Evolutionary conservation across 1,284 basidiomycete species (phyloP).

Genomic region (Ustilago cynodontis): DNA sequence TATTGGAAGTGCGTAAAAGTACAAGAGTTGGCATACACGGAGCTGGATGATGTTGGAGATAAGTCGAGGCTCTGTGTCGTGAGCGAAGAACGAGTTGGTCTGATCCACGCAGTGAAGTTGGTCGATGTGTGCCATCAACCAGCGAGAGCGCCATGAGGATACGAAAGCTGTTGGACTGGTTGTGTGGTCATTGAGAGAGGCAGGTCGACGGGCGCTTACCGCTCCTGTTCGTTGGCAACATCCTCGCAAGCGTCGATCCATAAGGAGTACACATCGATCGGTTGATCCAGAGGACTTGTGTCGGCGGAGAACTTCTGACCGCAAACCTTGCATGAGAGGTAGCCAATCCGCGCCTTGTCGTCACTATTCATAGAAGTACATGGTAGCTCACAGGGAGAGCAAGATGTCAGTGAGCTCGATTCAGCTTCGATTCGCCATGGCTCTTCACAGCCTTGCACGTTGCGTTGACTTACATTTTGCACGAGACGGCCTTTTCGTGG

Average conservation of each 20-base stretch:
- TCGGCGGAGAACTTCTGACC: constrained; percentile 64
- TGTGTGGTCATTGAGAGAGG: neutral
- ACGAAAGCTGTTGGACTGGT: neutral
- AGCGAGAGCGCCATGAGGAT: too few relatives aligned
- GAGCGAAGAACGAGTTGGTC: neutral
- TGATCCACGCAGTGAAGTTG: neutral
- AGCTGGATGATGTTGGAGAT: constrained; percentile 1
- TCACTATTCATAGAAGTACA: constrained; percentile 57
- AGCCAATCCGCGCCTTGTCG: constrained; percentile 66
- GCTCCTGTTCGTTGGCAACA: constrained; percentile 74
- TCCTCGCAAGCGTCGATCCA: constrained; percentile 92
- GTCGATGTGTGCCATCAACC: too few relatives aligned
- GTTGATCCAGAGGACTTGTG: constrained; percentile 80
- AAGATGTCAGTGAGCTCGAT: neutral
- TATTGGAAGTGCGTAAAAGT: constrained; percentile 27
- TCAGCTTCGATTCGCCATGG: neutral
- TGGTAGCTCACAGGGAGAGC: neutral
- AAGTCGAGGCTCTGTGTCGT: neutral
- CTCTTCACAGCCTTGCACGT: neutral
- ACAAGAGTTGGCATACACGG: constrained; percentile 21
- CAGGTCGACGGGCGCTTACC: neutral
- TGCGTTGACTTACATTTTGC: constrained; percentile 78
- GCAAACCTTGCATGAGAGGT: constrained; percentile 65
- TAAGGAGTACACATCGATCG: constrained; percentile 87
- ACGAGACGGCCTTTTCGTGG: constrained; percentile 88